Base-by-base conservation (phyloP, 108 stramenopile species). In the Nitzschia putrida region DNA sequence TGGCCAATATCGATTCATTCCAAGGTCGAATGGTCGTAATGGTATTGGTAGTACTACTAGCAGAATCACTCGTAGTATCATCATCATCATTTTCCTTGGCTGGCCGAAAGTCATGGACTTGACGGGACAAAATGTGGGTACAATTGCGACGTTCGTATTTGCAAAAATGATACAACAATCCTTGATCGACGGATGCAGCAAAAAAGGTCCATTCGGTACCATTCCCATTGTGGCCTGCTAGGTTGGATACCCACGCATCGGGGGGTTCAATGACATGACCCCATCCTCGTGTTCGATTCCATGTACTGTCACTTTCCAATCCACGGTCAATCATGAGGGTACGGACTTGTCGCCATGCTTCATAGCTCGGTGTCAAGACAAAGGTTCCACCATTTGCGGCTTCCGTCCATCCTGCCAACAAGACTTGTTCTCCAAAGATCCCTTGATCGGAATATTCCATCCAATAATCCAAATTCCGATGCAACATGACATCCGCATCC, bases 401-500 rank as follows among this genome's bases (percentile, higher is more conserved):
- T 65, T 80, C 83, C 18, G 22, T 18, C 22, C 38, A 26, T 43
- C 56, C 59, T 7, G 71, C 70, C 7, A 70, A 34, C 0, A 80
- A 54, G 1, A 84, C 34, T 44, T 78, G 75, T 18, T 14, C 44
- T 24, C 29, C 34, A 13, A 45, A 29, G 10, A 38, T n/a, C n/a
- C n/a, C n/a, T n/a, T n/a, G n/a, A n/a, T n/a, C n/a, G n/a, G n/a
- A n/a, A n/a, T n/a, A n/a, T 26, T 72, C 61, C 52, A 85, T 79
- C 24, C 80, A 25, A 57, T 75, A 79, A 60, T 85, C 84, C 65
- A 85, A 63, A 66, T 80, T 81, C 25, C 59, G 50, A 24, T 77
- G 45, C 20, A 79, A 76, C 57, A 81, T 57, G 25, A 82, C 63
- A 71, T 88, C 87, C 8, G 68, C 66, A 53, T 88, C 87, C 50